Evolutionary conservation across 75 land plant species (phyloP).

Genomic region (Pinus tabuliformis): DNA sequence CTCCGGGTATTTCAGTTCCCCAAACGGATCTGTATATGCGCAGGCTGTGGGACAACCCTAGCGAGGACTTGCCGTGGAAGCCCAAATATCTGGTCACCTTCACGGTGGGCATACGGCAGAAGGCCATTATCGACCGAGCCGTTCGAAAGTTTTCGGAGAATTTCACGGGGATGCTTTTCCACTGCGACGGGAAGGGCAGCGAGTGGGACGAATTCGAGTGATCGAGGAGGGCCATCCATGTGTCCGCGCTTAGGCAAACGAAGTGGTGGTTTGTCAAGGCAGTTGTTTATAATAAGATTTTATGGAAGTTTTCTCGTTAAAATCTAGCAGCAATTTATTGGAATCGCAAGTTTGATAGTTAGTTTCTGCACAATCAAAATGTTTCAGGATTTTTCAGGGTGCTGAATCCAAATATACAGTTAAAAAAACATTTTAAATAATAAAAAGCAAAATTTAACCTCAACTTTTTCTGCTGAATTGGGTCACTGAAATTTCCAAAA

Average conservation of each 20-base stretch:
- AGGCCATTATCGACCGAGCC: conserved; percentile 13
- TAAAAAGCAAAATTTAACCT: too few species aligned
- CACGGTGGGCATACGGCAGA: conserved; percentile 20
- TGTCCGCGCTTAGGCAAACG: conserved; percentile 29
- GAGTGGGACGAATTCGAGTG: conserved; percentile 44
- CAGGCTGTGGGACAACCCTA: conserved; percentile 62
- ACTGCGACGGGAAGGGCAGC: conserved; percentile 32
- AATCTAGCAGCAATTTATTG: too few species aligned
- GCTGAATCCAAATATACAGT: too few species aligned
- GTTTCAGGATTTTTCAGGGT: too few species aligned
- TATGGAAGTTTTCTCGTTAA: too few species aligned
- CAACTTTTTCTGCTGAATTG: too few species aligned
- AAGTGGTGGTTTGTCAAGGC: conserved; percentile 60
- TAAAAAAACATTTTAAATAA: too few species aligned
- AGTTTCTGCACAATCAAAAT: too few species aligned
- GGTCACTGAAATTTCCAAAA: too few species aligned
- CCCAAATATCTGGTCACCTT: conserved; percentile 8
- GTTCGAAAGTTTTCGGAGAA: conserved; percentile 31
- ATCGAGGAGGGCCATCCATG: conserved; percentile 31
- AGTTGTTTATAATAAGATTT: too few species aligned
- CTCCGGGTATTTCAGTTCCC: conserved; percentile 61
- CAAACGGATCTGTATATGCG: conserved; percentile 61
- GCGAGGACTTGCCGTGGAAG: conserved; percentile 17
- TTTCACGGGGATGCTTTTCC: too few species aligned
- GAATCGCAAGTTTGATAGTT: too few species aligned